Percentiles rank a stretch among this genome's conserved stretches.
phyloP scores from a whole-genome alignment of 768 basidiomycete genomes.

The Agrocybe praecox region DNA sequence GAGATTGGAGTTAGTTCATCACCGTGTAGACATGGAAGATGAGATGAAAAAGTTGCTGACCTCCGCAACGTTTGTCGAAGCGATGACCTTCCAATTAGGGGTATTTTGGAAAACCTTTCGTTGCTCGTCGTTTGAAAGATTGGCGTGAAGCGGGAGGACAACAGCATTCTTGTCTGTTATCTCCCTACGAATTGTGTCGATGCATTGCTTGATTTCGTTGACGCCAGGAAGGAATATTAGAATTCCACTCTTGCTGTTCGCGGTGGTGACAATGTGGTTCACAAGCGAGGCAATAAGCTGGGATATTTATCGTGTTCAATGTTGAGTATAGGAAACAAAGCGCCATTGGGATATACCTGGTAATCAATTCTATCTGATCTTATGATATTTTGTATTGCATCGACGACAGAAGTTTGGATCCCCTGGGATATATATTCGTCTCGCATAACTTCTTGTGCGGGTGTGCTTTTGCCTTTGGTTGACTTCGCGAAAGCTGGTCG shows the following conservation, averaged over 20 bases:
- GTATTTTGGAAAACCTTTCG: slow-evolving; percentile 69
- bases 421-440: slow-evolving; percentile 53
- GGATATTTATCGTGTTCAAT: neutral
- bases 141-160: slow-evolving; percentile 85
- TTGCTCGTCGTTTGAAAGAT: slow-evolving; percentile 85
- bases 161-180: slow-evolving; percentile 40
- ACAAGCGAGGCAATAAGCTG: slow-evolving; percentile 72
- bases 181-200: slow-evolving; percentile 53
- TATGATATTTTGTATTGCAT: slow-evolving; percentile 61
- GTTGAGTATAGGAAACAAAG: no score
- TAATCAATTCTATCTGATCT: slow-evolving; percentile 73
- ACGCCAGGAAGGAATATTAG: slow-evolving; percentile 92
- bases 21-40: neutral
- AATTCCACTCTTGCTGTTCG: slow-evolving; percentile 60
- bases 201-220: slow-evolving; percentile 81
- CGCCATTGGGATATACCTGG: slow-evolving; percentile 51
- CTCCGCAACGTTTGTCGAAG: slow-evolving; percentile 91
- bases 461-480: slow-evolving; percentile 45
- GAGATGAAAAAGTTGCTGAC: slow-evolving; percentile 33
- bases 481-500: slow-evolving; percentile 44
- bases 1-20: neutral
- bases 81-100: slow-evolving; percentile 79
- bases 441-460: slow-evolving; percentile 40
- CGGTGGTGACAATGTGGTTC: slow-evolving; percentile 56
- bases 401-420: slow-evolving; percentile 50